Evolutionary conservation across 164 flowering plant genomes (phyloP).

Genomic region (Nelumbo lutea): DNA sequence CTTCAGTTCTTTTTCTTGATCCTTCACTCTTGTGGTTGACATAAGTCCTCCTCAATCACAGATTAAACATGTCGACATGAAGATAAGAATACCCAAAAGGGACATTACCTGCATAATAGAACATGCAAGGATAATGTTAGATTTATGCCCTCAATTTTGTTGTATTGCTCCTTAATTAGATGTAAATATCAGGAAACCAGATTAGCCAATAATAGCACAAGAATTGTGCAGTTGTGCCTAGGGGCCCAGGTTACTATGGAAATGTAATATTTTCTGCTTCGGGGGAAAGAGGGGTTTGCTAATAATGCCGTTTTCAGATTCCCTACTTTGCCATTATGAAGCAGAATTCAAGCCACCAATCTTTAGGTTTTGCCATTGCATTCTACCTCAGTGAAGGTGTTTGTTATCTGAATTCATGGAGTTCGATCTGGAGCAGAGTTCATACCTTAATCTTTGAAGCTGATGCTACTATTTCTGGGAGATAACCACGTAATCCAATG

Average conservation of each 20-base stretch:
- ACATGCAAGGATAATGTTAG: not conserved
- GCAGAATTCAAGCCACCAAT: no score
- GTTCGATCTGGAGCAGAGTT: not conserved
- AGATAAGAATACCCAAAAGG: slow-evolving; percentile 18
- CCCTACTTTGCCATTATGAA: no score
- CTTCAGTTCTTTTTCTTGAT: slow-evolving; percentile 4
- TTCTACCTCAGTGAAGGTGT: no score
- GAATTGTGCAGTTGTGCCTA: not conserved
- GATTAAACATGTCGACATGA: slow-evolving; percentile 19
- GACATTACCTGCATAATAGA: slow-evolving; percentile 27
- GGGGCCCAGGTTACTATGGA: not conserved
- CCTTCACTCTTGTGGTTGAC: slow-evolving; percentile 4
- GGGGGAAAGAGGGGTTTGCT: no score
- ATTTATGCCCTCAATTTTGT: not conserved
- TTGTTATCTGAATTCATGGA: no score
- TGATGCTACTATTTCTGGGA: slow-evolving; percentile 34
- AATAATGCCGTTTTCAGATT: no score
- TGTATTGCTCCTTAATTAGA: not conserved
- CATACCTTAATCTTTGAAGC: slow-evolving; percentile 31
- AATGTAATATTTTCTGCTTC: not conserved
- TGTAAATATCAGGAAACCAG: not conserved
- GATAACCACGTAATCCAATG: slow-evolving; percentile 56
- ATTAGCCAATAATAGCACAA: not conserved
- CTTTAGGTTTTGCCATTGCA: no score
- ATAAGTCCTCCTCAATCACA: slow-evolving; percentile 8